These are phyloP conservation scores for Pneumocystis oryctolagi DNA, from an alignment of 1,139 yeast species.

Conservation along the genomic window DNA sequence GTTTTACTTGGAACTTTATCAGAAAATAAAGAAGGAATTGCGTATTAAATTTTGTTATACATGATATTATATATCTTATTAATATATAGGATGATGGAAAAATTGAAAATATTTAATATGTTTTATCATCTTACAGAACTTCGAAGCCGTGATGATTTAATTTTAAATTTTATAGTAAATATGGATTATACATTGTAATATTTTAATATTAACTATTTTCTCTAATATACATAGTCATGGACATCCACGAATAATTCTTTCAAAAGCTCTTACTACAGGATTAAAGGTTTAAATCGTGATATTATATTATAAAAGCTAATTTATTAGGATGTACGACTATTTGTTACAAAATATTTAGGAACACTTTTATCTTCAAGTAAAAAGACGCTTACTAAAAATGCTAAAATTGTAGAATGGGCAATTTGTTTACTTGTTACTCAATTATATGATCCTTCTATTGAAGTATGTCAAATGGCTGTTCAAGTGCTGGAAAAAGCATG, in stretches of 20 bases:
- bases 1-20: conserved; percentile 62
- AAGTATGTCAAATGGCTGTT: conserved; percentile 45
- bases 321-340: conserved; percentile 32
- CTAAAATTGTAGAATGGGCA: conserved; percentile 27
- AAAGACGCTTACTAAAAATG: not conserved
- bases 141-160: conserved; percentile 42
- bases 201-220: not conserved
- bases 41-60: conserved; percentile 12
- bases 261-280: conserved; percentile 48
- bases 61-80: not conserved
- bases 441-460: conserved; percentile 49
- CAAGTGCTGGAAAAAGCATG: conserved; percentile 37
- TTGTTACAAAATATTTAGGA: conserved; percentile 43
- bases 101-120: conserved; percentile 75
- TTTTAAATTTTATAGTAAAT: conserved; percentile 42
- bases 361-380: conserved; percentile 24
- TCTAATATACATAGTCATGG: conserved; percentile 28
- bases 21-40: conserved; percentile 44
- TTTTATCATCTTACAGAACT: conserved; percentile 55
- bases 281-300: conserved; percentile 21
- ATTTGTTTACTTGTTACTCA: conserved; percentile 46
- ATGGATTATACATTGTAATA: conserved; percentile 37
- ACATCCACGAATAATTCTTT: conserved; percentile 51
- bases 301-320: not conserved
- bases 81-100: conserved; percentile 36